These are phyloP conservation scores for Fagopyrum homotropicum DNA, from an alignment of 148 eudicot genomes.

Conservation along the genomic window DNA sequence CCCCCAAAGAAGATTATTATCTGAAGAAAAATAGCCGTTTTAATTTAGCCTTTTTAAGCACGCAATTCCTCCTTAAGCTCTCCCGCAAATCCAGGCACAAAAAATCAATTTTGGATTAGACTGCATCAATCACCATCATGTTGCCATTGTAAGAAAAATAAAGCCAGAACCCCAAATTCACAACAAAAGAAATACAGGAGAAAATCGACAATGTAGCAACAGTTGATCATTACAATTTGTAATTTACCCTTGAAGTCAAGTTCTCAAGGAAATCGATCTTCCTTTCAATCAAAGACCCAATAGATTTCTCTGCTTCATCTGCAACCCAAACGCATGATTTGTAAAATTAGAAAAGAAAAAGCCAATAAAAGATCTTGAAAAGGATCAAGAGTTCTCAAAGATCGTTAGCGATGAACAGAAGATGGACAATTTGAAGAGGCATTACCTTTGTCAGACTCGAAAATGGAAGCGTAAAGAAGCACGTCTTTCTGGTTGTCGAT, in stretches of 20 bases:
- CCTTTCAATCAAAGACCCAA: constrained; percentile 63
- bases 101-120: background rate
- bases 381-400: background rate
- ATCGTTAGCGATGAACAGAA: background rate
- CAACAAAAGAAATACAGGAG: background rate
- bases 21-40: background rate
- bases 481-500: constrained; percentile 45
- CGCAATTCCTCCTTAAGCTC: background rate
- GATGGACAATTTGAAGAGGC: background rate
- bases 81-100: too few species aligned
- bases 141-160: background rate
- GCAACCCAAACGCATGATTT: constrained; percentile 15
- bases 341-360: background rate
- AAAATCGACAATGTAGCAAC: background rate
- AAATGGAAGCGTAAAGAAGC: constrained; percentile 43
- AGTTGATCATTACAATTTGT: background rate
- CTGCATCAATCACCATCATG: background rate
- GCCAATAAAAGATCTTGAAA: background rate
- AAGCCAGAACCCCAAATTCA: background rate
- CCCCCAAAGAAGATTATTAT: background rate
- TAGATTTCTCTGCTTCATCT: constrained; percentile 53
- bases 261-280: constrained; percentile 82
- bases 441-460: constrained; percentile 49
- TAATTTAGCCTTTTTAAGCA: background rate
- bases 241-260: constrained; percentile 56